Evolutionary conservation across 1,139 yeast genomes (phyloP).

Genomic region (Kodamaea derodonti): DNA sequence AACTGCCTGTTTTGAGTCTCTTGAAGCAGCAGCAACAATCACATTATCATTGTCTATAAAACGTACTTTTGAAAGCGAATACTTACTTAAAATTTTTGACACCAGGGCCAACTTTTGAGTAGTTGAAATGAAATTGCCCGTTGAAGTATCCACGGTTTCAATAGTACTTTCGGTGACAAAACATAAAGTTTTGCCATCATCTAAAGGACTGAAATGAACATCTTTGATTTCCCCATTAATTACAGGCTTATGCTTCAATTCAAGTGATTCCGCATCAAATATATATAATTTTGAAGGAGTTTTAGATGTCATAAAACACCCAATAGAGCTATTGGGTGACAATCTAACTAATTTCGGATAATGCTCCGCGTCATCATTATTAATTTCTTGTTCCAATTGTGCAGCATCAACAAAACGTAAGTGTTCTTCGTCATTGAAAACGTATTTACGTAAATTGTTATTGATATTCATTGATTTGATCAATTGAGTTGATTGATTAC

Average conservation of each 20-base stretch:
- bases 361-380: slow-evolving; percentile 36
- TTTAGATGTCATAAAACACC: slow-evolving; percentile 61
- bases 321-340: slow-evolving; percentile 51
- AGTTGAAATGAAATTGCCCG: slow-evolving; percentile 38
- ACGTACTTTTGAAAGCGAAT: slow-evolving; percentile 53
- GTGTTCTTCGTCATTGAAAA: slow-evolving; percentile 53
- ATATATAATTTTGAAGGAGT: slow-evolving; percentile 57
- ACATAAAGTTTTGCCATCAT: slow-evolving; percentile 50
- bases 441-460: slow-evolving; percentile 68
- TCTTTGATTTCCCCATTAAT: slow-evolving; percentile 37
- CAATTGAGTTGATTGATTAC: slow-evolving; percentile 60
- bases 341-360: slow-evolving; percentile 58
- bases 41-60: slow-evolving; percentile 53
- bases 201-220: slow-evolving; percentile 26
- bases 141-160: slow-evolving; percentile 48
- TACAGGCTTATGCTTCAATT: slow-evolving; percentile 30
- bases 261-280: slow-evolving; percentile 55
- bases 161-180: slow-evolving; percentile 54
- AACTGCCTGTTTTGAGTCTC: slow-evolving; percentile 37
- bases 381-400: slow-evolving; percentile 40
- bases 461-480: slow-evolving; percentile 59
- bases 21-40: slow-evolving; percentile 53
- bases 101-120: slow-evolving; percentile 21
- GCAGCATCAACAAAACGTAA: slow-evolving; percentile 58
- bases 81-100: slow-evolving; percentile 27